These are phyloP conservation scores for Punctularia strigosozonata DNA, from an alignment of 768 basidiomycete genomes.

Conservation along the genomic window DNA sequence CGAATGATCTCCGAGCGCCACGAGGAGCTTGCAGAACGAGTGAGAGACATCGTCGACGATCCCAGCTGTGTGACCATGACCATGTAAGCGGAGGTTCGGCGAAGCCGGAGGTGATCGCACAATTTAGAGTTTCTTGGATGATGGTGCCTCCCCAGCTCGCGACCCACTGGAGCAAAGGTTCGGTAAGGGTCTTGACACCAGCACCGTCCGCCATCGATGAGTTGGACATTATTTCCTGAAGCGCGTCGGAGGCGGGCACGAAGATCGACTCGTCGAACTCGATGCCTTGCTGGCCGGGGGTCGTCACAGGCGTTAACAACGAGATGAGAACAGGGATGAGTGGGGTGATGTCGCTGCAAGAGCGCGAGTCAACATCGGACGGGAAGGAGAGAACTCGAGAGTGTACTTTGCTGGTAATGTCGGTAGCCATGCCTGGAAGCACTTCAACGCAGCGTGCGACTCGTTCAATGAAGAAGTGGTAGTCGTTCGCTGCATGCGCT, in stretches of 20 bases:
- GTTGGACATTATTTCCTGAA: constrained; percentile 69
- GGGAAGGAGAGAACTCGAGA: constrained; percentile 2
- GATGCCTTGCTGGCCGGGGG: too few species aligned
- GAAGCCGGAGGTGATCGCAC: constrained; percentile 19
- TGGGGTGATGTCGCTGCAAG: constrained; percentile 51
- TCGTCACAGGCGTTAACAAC: constrained; percentile 21
- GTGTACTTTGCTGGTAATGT: constrained; percentile 57
- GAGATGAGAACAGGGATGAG: constrained; percentile 55
- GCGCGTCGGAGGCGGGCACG: constrained; percentile 51
- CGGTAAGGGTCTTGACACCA: constrained; percentile 62
- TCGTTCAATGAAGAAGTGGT: constrained; percentile 24
- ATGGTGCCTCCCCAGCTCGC: constrained; percentile 42
- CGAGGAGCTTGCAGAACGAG: constrained; percentile 71
- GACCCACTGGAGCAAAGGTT: constrained; percentile 79
- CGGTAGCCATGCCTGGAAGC: constrained; percentile 76
- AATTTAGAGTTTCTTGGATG: constrained; percentile 21
- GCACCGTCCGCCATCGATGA: constrained; percentile 63
- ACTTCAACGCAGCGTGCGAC: constrained; percentile 61
- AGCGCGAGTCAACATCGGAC: constrained; percentile 1
- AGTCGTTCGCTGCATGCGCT: neutral
- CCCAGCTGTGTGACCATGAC: too few species aligned
- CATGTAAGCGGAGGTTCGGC: too few species aligned
- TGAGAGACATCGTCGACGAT: constrained; percentile 46
- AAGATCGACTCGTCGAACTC: constrained; percentile 42
- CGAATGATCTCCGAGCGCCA: constrained; percentile 80